Base-by-base conservation (phyloP, 306 rosid genomes). In the Vicia faba region DNA sequence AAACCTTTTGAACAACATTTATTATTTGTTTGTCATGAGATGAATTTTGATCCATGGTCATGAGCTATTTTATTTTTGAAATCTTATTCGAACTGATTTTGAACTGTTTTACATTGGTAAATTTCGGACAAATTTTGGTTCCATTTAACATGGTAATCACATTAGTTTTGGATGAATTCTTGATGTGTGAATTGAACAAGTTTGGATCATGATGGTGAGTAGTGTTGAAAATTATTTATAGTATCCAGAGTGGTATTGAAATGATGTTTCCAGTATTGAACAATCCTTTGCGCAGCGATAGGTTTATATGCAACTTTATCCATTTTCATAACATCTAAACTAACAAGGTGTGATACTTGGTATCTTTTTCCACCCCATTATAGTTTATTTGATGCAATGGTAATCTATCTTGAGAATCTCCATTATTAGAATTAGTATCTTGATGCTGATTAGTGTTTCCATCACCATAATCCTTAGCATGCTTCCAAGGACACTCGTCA, bases 401-500 rank as follows among this genome's bases (percentile, higher is more conserved):
- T 63, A 73, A 71, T 80, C 79, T 79, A 73, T 78, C 75, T 73
- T 60, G 79, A 69, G 58, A 66, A 81, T 75, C 98, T 72, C 85
- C 51, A 68, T 23, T 62, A 39, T 80, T 82, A 84, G 79, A 65
- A 68, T 69, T 85, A 63, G 60, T 44, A 38, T 67, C 75, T 64
- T 80, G 86, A 25, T 61, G 66, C 57, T 70, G 77, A 68, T 54
- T 13, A 69, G 59, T 49, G 71, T 48, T 78, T 41, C 43, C 70
- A 70, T 70, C 75, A 75, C 64, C 50, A 43, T 83, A 79, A 84
- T 92, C 92, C 82, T 76, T 85, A 44, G 79, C 68, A 68, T 92
- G 98, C 81, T 92, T 96, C 98, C 98, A 92, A 58, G 96, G 96
- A 55, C 96, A 92, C n/a, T n/a, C n/a, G n/a, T n/a, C n/a, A n/a